phyloP scores from a whole-genome alignment of 495 filamentous ascomycete genomes.

The Thermothielavioides terrestris region DNA sequence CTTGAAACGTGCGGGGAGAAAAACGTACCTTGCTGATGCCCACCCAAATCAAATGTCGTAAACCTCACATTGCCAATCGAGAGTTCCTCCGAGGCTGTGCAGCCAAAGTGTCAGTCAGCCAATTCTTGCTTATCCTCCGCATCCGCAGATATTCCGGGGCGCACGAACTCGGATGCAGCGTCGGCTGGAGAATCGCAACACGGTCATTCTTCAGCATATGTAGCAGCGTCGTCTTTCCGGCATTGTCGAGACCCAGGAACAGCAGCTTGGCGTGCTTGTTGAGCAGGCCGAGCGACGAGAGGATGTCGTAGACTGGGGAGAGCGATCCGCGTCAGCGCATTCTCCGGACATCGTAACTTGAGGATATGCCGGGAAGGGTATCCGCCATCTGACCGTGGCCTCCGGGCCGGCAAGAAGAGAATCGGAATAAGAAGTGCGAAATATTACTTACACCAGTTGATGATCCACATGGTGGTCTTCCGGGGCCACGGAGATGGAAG shows the following conservation, averaged over 20 bases:
- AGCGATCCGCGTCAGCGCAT: slow-evolving; percentile 18
- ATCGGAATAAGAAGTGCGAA: no score
- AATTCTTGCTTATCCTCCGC: neutral
- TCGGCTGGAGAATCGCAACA: slow-evolving; percentile 87
- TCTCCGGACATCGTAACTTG: no score
- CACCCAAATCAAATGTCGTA: slow-evolving; percentile 95
- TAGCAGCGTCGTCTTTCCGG: slow-evolving; percentile 89
- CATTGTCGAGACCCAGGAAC: slow-evolving; percentile 93
- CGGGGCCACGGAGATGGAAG: neutral
- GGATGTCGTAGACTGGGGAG: slow-evolving; percentile 78
- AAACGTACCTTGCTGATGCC: slow-evolving; percentile 83
- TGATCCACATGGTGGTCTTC: slow-evolving; percentile 71
- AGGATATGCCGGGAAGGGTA: neutral
- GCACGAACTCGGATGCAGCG: slow-evolving; percentile 79
- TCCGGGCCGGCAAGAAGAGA: no score
- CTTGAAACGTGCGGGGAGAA: no score
- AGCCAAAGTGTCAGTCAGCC: slow-evolving; percentile 13
- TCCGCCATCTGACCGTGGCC: neutral
- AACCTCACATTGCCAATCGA: slow-evolving; percentile 94
- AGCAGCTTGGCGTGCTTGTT: slow-evolving; percentile 97
- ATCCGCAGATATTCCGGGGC: neutral
- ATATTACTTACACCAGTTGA: slow-evolving; percentile 94
- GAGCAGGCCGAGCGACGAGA: slow-evolving; percentile 79
- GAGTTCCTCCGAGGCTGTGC: slow-evolving; percentile 82
- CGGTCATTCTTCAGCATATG: slow-evolving; percentile 97